Evolutionary conservation across 2,329 filamentous ascomycete genomes (phyloP), one percentile per base, ranked within the genome.

Genomic region (Tolypocladium tundrense): DNA sequence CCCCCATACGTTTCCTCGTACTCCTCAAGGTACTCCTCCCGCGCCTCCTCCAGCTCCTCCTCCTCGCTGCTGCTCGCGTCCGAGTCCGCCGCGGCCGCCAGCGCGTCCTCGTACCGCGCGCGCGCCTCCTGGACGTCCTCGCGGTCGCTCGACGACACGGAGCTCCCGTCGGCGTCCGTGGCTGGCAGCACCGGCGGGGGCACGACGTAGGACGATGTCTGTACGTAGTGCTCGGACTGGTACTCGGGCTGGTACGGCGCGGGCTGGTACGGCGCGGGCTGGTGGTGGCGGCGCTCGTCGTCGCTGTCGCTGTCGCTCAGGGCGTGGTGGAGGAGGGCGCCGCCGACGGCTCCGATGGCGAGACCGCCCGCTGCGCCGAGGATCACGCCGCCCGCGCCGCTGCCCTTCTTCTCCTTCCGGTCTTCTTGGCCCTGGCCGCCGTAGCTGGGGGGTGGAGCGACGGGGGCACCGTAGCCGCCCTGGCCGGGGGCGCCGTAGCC

Each of bases 361-460:
- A 86, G 67, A 69, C 85, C 85, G 41, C 77, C 84, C 11, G 79
- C 81, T 55, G 81, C 84, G 50, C 78, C 84, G 27, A 83, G 75
- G 51, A 86, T 72, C 67, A 84, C 76, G 64, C 79, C 80, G 24
- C 78, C 80, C 62, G 75, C 79, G 57, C 77, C 75, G 58, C 77
- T 76, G 45, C 71, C 70, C 64, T 74, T 72, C 62, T 76, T 70
- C 60, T 64, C 40, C 39, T 60, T 58, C n/a, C 55, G 50, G 13
- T 61, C 58, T 24, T 60, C 60, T 21, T 56, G 43, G 14, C 55
- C 61, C 2, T 54, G 39, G 27, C 51, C 24, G 24, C 39, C 53
- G 53, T 35, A 43, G 33, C 37, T 42, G 16, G 53, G 21, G 14
- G 52, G 52, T 14, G 37, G 52, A 14, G 21, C 54, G 24, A 13